phyloP scores from a whole-genome alignment of 805 yeast species.

The Maudiozyma pseudohumilis region DNA sequence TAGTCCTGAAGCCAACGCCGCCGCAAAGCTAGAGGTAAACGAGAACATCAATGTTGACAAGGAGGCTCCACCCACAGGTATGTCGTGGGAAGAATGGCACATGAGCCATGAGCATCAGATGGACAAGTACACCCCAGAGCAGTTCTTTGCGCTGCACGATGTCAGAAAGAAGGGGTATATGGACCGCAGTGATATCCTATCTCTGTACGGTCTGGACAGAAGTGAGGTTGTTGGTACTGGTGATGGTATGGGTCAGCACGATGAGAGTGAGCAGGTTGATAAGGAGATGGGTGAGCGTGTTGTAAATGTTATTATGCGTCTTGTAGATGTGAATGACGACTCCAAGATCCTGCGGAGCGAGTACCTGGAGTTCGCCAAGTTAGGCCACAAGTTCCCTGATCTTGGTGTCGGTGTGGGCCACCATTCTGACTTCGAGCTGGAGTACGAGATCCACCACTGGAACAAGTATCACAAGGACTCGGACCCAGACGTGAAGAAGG shows the following conservation, averaged over 20 bases:
- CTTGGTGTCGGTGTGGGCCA: constrained; percentile 91
- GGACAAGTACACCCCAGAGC: constrained; percentile 60
- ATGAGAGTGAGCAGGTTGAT: constrained; percentile 51
- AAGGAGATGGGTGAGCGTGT: constrained; percentile 46
- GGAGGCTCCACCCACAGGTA: constrained; percentile 41
- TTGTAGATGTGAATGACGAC: constrained; percentile 61
- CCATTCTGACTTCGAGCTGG: constrained; percentile 86
- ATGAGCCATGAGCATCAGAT: constrained; percentile 83
- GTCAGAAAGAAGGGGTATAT: constrained; percentile 47
- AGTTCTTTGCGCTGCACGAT: constrained; percentile 79
- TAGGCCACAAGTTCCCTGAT: constrained; percentile 77
- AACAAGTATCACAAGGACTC: constrained; percentile 59
- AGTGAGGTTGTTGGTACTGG: constrained; percentile 76
- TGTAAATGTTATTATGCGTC: constrained; percentile 40
- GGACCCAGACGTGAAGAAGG: constrained; percentile 73
- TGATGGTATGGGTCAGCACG: constrained; percentile 78
- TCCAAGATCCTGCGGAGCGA: constrained; percentile 57
- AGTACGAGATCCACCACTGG: constrained; percentile 95
- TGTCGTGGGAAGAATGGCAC: constrained; percentile 79
- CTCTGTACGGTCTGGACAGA: constrained; percentile 71
- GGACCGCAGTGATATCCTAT: constrained; percentile 54
- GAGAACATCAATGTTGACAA: constrained; percentile 23
- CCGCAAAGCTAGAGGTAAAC: constrained; percentile 1
- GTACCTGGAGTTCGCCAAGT: constrained; percentile 49
- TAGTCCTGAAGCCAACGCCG: background rate